Conservation (phyloP, 352 stramenopile species). For the Globisporangium alternatum region DNA sequence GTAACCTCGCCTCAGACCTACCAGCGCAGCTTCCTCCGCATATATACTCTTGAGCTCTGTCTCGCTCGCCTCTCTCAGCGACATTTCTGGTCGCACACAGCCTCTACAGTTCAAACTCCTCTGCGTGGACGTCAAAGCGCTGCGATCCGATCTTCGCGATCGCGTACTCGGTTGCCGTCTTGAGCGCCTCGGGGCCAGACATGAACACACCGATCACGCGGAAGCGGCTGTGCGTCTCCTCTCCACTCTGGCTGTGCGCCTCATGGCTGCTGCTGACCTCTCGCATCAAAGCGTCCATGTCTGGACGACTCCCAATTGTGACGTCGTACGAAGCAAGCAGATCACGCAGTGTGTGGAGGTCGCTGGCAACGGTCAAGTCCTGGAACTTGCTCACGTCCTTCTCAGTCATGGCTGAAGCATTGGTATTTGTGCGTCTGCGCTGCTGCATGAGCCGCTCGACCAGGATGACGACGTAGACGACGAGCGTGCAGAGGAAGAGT, state of each 20-base stretch:
- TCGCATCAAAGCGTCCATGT: conserved; percentile 32
- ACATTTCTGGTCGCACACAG: too few relatives aligned
- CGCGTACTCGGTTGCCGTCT: conserved; percentile 14
- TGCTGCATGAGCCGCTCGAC: conserved; percentile 8
- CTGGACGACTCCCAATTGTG: conserved; percentile 24
- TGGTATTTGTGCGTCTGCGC: background rate
- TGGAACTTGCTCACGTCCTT: background rate
- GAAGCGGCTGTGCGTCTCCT: background rate
- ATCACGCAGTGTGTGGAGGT: conserved; percentile 28
- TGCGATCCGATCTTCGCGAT: conserved; percentile 8
- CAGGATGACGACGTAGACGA: conserved; percentile 11
- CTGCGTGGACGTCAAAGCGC: background rate
- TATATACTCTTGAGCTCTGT: too few relatives aligned
- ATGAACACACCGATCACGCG: conserved; percentile 13
- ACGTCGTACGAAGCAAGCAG: conserved; percentile 28
- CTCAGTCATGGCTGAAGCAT: background rate
- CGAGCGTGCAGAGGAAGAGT: conserved; percentile 15
- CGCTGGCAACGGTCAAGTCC: background rate
- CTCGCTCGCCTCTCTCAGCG: too few relatives aligned
- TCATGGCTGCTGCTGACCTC: conserved; percentile 23
- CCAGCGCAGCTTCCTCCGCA: too few relatives aligned
- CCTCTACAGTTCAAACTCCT: conserved; percentile 1
- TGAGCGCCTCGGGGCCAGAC: conserved; percentile 12
- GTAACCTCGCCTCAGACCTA: too few relatives aligned
- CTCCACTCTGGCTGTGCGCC: background rate